Conservation (phyloP, 2,329 filamentous ascomycete species). For the Hymenoscyphus albidus region DNA sequence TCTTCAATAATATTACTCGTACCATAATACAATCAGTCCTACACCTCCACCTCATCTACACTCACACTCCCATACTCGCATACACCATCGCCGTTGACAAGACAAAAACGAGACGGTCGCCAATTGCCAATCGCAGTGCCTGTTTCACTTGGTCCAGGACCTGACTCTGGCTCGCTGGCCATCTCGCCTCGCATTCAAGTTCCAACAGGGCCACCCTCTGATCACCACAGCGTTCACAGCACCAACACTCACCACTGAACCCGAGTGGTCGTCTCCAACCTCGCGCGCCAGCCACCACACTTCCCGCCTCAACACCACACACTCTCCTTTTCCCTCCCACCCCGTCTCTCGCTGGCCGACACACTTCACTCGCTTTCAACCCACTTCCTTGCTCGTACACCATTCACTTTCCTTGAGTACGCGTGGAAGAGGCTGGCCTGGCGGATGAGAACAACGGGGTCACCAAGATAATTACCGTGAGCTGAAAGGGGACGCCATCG, state of each 20-base stretch:
- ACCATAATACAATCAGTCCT: not conserved
- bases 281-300: not conserved
- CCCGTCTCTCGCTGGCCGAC: conserved; percentile 1
- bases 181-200: too few relatives aligned
- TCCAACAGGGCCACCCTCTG: not conserved
- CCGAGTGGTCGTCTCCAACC: not conserved
- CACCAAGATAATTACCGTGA: not conserved
- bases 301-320: not conserved
- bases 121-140: not conserved
- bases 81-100: not conserved
- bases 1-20: not conserved
- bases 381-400: not conserved
- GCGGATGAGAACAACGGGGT: not conserved
- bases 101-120: not conserved
- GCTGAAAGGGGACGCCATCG: conserved; percentile 1
- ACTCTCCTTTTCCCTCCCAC: not conserved
- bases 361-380: conserved; percentile 4
- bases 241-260: not conserved
- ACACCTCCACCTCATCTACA: not conserved
- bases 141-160: not conserved
- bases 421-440: not conserved
- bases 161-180: too few relatives aligned
- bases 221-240: not conserved
- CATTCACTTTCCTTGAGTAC: not conserved
- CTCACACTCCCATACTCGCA: not conserved